Percentiles rank a stretch among this genome's conserved stretches.
These are phyloP conservation scores for Rauvolfia tetraphylla DNA, from an alignment of 257 asterid species.

Conservation along the genomic window DNA sequence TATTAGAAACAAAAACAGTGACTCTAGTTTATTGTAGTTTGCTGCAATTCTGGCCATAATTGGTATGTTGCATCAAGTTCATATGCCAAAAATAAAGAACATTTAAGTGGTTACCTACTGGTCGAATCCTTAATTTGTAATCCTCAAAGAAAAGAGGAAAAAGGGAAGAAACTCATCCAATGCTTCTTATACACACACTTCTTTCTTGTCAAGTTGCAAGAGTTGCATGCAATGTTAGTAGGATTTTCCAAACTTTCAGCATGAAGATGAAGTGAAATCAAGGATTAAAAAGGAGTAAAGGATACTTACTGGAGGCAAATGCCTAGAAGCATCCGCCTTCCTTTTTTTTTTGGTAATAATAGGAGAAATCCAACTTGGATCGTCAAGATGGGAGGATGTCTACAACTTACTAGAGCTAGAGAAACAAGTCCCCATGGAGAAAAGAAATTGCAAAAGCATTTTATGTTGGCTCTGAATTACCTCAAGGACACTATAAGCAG, in stretches of 20 bases:
- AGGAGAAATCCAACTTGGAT: no score
- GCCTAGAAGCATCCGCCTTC: neutral
- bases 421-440: neutral
- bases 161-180: neutral
- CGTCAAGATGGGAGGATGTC: neutral
- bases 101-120: no score
- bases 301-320: neutral
- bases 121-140: no score
- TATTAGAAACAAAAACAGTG: neutral
- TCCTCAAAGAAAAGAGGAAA: neutral
- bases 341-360: no score
- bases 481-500: no score
- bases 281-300: neutral
- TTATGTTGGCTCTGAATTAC: neutral
- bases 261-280: neutral
- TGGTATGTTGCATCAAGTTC: no score
- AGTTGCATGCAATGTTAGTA: no score
- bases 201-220: neutral
- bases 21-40: neutral
- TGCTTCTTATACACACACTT: neutral
- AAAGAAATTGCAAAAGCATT: no score
- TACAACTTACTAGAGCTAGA: neutral
- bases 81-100: no score
- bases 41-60: neutral
- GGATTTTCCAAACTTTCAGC: no score